These are phyloP conservation scores for Cyclotella baltica DNA, from an alignment of 108 stramenopile species.

Conservation along the genomic window DNA sequence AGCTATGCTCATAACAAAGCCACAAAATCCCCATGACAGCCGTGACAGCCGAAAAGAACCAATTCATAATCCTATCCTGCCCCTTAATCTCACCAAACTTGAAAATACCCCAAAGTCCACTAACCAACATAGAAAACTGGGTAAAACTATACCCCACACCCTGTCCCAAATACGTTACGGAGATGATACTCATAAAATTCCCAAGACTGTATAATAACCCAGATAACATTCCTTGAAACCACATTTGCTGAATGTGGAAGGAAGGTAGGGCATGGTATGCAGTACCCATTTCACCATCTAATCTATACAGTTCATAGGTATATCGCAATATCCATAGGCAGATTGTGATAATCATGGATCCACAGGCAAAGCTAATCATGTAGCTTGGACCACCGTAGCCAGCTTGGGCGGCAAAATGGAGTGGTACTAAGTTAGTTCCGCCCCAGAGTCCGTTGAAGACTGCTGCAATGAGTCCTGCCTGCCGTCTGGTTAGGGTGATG, in stretches of 20 bases:
- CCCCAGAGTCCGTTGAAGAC: conserved; percentile 58
- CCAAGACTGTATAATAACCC: conserved; percentile 41
- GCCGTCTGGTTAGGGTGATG: conserved; percentile 52
- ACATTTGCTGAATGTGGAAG: conserved; percentile 61
- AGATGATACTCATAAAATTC: conserved; percentile 42
- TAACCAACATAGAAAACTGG: conserved; percentile 49
- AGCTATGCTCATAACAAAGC: conserved; percentile 74
- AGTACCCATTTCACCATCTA: conserved; percentile 18
- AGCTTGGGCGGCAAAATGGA: conserved; percentile 62
- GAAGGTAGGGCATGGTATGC: conserved; percentile 59
- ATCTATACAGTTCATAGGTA: conserved; percentile 27
- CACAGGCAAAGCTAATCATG: conserved; percentile 61
- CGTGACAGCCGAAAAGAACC: conserved; percentile 32
- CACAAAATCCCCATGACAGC: conserved; percentile 47
- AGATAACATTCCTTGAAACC: conserved; percentile 57
- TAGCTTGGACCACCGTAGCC: conserved; percentile 55
- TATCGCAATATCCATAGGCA: conserved; percentile 55
- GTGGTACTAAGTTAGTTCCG: conserved; percentile 65
- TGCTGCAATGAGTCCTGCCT: conserved; percentile 71
- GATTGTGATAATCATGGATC: conserved; percentile 57
- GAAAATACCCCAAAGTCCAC: conserved; percentile 56
- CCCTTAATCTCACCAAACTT: conserved; percentile 44
- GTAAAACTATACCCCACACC: conserved; percentile 53
- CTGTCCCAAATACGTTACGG: conserved; percentile 43
- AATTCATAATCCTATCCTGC: conserved; percentile 26